Conservation (phyloP, 2,329 filamentous ascomycete species). For the Lasiodiplodia citricola region DNA sequence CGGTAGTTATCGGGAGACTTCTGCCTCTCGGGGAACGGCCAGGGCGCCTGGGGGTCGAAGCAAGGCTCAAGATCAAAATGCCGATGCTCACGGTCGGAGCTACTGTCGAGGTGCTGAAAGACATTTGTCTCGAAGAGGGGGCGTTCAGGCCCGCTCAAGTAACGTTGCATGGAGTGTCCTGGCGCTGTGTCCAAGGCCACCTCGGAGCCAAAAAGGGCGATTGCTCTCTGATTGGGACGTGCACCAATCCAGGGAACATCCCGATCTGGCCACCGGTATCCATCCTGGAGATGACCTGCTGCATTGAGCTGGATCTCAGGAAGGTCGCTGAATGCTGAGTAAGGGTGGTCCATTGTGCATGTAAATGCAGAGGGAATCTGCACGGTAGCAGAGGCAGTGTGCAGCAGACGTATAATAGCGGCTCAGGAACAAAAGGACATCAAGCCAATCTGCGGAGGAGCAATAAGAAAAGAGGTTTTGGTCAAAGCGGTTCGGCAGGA, state of each 20-base stretch:
- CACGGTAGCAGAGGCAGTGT: neutral
- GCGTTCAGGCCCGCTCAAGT: slow-evolving; percentile 37
- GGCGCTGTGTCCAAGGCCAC: slow-evolving; percentile 31
- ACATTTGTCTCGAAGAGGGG: slow-evolving; percentile 36
- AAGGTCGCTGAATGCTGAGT: slow-evolving; percentile 28
- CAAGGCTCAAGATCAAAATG: slow-evolving; percentile 28
- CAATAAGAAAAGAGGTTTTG: slow-evolving; percentile 17
- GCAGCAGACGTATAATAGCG: slow-evolving; percentile 3
- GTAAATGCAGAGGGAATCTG: neutral
- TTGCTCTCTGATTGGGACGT: slow-evolving; percentile 29
- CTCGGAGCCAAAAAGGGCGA: slow-evolving; percentile 31
- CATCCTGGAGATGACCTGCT: slow-evolving; percentile 24
- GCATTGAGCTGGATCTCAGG: slow-evolving; percentile 35
- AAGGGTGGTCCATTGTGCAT: slow-evolving; percentile 3
- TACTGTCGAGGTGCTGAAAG: slow-evolving; percentile 36
- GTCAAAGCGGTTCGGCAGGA: neutral
- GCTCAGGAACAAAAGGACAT: slow-evolving; percentile 2
- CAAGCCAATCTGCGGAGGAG: slow-evolving; percentile 6
- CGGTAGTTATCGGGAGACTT: slow-evolving; percentile 38
- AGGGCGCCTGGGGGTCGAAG: slow-evolving; percentile 32
- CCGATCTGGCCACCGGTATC: slow-evolving; percentile 29
- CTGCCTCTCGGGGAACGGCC: slow-evolving; percentile 33
- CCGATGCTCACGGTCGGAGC: slow-evolving; percentile 29
- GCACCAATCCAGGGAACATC: slow-evolving; percentile 21
- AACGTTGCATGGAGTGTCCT: slow-evolving; percentile 41